These are phyloP conservation scores for Cryptosporidium tyzzeri DNA, from an alignment of 169 alveolate species.

Conservation along the genomic window DNA sequence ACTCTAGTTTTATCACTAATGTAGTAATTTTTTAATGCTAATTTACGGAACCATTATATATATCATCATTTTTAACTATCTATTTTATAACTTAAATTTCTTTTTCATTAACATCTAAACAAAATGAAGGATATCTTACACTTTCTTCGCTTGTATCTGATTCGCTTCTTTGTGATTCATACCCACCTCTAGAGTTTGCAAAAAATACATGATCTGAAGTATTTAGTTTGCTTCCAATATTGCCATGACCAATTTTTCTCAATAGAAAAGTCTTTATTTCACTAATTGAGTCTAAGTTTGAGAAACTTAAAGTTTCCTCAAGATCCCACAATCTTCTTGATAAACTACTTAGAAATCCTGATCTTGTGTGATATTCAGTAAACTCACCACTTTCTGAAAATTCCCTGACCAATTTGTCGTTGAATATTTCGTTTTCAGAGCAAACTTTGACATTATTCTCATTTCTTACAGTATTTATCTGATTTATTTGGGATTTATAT, in stretches of 20 bases:
- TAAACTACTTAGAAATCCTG: conserved; percentile 10
- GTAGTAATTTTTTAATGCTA: not conserved
- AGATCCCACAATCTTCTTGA: conserved; percentile 5
- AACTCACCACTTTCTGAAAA: not conserved
- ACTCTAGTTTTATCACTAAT: not conserved
- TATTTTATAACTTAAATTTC: too few relatives aligned
- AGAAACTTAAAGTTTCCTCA: conserved; percentile 12
- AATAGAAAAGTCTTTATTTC: conserved; percentile 17
- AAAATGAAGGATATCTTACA: conserved; percentile 30
- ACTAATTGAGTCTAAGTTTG: conserved; percentile 9
- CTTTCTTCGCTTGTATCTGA: conserved; percentile 51
- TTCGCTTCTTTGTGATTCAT: conserved; percentile 56
- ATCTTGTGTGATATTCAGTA: not conserved
- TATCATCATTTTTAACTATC: not conserved
- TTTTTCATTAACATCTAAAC: not conserved
- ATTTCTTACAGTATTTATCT: not conserved
- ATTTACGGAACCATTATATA: too few relatives aligned
- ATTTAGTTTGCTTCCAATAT: not conserved
- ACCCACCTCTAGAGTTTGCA: not conserved
- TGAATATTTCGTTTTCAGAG: not conserved
- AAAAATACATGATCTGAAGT: not conserved
- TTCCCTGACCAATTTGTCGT: not conserved
- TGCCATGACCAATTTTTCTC: not conserved
- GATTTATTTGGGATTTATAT: not conserved
- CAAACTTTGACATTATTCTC: not conserved